These are phyloP conservation scores for Penicillium paxilli DNA, from an alignment of 495 filamentous ascomycete genomes.

Conservation along the genomic window DNA sequence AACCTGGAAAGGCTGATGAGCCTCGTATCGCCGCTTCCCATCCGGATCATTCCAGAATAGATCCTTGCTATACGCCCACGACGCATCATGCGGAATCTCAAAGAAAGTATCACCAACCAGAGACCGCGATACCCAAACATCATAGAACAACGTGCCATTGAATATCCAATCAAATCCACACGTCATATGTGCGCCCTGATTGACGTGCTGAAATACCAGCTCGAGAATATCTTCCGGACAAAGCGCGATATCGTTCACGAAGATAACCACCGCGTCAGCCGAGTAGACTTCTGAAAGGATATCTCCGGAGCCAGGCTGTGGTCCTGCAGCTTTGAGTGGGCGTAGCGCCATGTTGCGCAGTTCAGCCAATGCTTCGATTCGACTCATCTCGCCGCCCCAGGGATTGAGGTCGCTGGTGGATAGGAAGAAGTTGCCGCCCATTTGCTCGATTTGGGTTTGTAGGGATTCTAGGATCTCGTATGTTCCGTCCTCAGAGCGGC, in stretches of 20 bases:
- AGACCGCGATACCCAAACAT: slow-evolving; percentile 50
- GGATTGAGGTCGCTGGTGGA: slow-evolving; percentile 38
- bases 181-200: slow-evolving; percentile 49
- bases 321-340: slow-evolving; percentile 24
- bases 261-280: slow-evolving; percentile 42
- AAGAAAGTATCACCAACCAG: slow-evolving; percentile 53
- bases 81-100: slow-evolving; percentile 44
- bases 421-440: slow-evolving; percentile 37
- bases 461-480: slow-evolving; percentile 43
- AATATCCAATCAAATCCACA: slow-evolving; percentile 57
- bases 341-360: slow-evolving; percentile 48
- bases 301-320: slow-evolving; percentile 7
- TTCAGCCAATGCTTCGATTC: slow-evolving; percentile 40
- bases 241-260: slow-evolving; percentile 49
- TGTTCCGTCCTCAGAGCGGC: slow-evolving; percentile 51
- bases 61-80: slow-evolving; percentile 40
- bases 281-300: slow-evolving; percentile 8
- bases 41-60: slow-evolving; percentile 45
- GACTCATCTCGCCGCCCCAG: slow-evolving; percentile 18
- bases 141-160: slow-evolving; percentile 46
- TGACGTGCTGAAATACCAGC: slow-evolving; percentile 42
- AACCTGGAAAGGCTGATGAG: slow-evolving; percentile 48
- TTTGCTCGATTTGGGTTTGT: slow-evolving; percentile 25
- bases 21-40: slow-evolving; percentile 22
- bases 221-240: slow-evolving; percentile 57